A percentile compares a stretch with the other conserved stretches of the same genome.
Conservation (phyloP, 768 basidiomycete species). For the Lactifluus piperatus region DNA sequence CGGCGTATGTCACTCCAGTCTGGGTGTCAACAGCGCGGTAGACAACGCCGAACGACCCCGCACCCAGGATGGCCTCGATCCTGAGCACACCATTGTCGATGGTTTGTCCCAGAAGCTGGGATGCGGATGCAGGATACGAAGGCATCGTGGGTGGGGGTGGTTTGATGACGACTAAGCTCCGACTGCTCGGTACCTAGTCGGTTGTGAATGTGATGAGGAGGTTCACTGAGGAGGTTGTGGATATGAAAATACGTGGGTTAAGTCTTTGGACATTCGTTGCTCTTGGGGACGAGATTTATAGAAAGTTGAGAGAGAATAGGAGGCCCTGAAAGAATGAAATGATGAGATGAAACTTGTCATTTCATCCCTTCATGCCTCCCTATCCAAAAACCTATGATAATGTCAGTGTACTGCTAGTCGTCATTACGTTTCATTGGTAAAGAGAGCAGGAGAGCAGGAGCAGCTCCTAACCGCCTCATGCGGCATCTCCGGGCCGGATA, state of each 20-base stretch:
- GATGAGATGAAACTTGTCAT: neutral
- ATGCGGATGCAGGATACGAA: neutral
- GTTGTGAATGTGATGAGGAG: no score
- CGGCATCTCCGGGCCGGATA: no score
- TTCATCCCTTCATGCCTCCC: neutral
- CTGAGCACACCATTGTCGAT: constrained; percentile 77
- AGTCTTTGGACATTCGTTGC: neutral
- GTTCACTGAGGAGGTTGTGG: neutral
- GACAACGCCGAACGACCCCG: constrained; percentile 93
- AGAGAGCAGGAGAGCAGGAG: no score
- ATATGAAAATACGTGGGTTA: neutral
- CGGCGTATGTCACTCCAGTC: constrained; percentile 47
- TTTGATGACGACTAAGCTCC: neutral
- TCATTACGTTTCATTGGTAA: no score
- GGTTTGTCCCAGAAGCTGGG: neutral
- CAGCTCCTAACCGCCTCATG: no score
- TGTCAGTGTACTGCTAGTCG: no score
- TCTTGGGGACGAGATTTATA: neutral
- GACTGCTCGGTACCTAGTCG: neutral
- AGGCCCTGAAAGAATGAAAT: neutral
- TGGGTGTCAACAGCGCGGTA: constrained; percentile 70
- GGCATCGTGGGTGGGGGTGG: constrained; percentile 1
- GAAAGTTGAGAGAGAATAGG: neutral
- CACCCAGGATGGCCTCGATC: constrained; percentile 78
- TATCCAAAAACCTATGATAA: no score